A percentile compares a stretch with the other conserved stretches of the same genome.
These are phyloP conservation scores for Achlya hypogyna DNA, from an alignment of 352 stramenopile genomes.

Conservation along the genomic window DNA sequence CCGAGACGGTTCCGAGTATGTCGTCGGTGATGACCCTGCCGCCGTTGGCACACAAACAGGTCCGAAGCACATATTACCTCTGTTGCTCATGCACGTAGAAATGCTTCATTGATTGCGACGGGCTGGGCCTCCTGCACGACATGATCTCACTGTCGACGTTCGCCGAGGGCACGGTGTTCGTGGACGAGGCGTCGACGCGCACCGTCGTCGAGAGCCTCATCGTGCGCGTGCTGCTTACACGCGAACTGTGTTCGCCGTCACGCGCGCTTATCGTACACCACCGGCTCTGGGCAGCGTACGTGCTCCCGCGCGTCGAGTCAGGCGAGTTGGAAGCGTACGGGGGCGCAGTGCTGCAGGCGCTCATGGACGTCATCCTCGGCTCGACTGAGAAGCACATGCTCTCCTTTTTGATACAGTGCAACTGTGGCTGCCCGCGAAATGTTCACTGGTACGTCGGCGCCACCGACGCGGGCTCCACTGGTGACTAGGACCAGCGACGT, in stretches of 20 bases:
- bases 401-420: not conserved
- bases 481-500: slow-evolving; percentile 5
- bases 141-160: slow-evolving; percentile 4
- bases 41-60: slow-evolving; percentile 3
- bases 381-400: not conserved
- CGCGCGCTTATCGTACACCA: slow-evolving; percentile 11
- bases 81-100: not conserved
- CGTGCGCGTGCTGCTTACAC: not conserved
- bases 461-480: not conserved
- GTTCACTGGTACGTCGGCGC: not conserved
- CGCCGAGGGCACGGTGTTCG: not conserved
- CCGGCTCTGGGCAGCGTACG: not conserved
- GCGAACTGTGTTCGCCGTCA: not conserved
- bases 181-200: not conserved
- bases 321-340: slow-evolving; percentile 4
- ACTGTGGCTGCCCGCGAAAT: not conserved
- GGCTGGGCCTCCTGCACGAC: slow-evolving; percentile 4
- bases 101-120: slow-evolving; percentile 17
- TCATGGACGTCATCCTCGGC: not conserved
- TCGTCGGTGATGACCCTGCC: not conserved
- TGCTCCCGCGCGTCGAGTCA: not conserved
- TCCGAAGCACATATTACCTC: not conserved
- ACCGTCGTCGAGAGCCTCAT: not conserved
- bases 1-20: not conserved
- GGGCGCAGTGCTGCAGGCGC: not conserved